Conservation (phyloP, 352 stramenopile genomes). For the Globisporangium abappressorium region DNA sequence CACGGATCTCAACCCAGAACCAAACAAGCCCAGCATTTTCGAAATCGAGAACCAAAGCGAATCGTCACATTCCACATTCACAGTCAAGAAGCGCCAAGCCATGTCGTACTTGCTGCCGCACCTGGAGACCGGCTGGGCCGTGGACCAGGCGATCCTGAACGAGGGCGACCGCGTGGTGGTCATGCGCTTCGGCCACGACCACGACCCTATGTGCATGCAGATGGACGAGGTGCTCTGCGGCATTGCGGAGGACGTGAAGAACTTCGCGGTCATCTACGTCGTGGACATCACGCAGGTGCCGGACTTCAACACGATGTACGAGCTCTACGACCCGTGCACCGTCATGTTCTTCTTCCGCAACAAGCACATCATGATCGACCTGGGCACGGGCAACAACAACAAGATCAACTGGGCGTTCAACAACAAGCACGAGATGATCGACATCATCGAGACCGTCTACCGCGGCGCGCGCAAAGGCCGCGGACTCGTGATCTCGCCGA, state of each 20-base stretch:
- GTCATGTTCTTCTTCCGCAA: constrained; percentile 99
- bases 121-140: constrained; percentile 95
- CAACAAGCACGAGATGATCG: constrained; percentile 98
- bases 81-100: not conserved
- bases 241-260: constrained; percentile 99
- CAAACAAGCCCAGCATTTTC: not conserved
- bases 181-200: constrained; percentile 98
- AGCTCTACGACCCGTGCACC: constrained; percentile 98
- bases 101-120: constrained; percentile 99
- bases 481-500: constrained; percentile 97
- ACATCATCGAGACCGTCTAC: constrained; percentile 99
- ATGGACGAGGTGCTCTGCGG: constrained; percentile 96
- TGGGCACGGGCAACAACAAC: constrained; percentile 99
- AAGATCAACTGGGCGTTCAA: constrained; percentile 99
- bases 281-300: constrained; percentile 94
- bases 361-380: constrained; percentile 99
- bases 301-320: constrained; percentile 99
- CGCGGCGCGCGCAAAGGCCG: constrained; percentile 95
- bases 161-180: constrained; percentile 98
- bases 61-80: not conserved
- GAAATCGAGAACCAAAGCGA: not conserved
- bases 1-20: not conserved
- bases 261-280: constrained; percentile 98
- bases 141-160: constrained; percentile 99
- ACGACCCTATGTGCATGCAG: constrained; percentile 98